phyloP scores from a whole-genome alignment of 2,329 filamentous ascomycete species.

The Sporothrix luriei region DNA sequence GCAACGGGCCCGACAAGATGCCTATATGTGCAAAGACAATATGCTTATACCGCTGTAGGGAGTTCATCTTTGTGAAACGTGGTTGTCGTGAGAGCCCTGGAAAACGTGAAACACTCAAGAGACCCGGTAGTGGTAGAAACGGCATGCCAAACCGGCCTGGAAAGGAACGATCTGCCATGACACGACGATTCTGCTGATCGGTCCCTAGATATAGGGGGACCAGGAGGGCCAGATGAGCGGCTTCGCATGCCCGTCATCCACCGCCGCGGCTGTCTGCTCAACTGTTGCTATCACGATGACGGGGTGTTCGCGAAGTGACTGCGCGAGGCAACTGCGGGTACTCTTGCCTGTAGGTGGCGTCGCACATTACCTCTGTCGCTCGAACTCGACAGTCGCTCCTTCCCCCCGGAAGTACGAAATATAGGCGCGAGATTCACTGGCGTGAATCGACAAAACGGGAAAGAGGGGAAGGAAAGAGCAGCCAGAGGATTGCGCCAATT shows the following conservation, averaged over 20 bases:
- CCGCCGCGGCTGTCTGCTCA: no score
- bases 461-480: slow-evolving; percentile 1
- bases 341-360: background rate
- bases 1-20: background rate
- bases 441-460: background rate
- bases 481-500: slow-evolving; percentile 9
- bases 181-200: background rate
- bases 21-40: background rate
- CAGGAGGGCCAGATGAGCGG: background rate
- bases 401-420: background rate
- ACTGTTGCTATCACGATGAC: slow-evolving; percentile 9
- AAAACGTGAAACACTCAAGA: slow-evolving; percentile 29
- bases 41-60: background rate
- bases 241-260: background rate
- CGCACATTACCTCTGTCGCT: background rate
- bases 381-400: background rate
- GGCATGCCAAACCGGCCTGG: slow-evolving; percentile 4
- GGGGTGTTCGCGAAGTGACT: background rate
- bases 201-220: background rate
- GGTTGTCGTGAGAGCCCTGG: slow-evolving; percentile 20
- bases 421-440: slow-evolving; percentile 9
- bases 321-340: background rate
- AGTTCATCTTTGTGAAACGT: slow-evolving; percentile 33
- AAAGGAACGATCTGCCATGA: background rate
- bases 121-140: slow-evolving; percentile 28